Evolutionary conservation across 2,329 filamentous ascomycete genomes (phyloP), one percentile per base, ranked within the genome.

Genomic region (Colletotrichum sp.): DNA sequence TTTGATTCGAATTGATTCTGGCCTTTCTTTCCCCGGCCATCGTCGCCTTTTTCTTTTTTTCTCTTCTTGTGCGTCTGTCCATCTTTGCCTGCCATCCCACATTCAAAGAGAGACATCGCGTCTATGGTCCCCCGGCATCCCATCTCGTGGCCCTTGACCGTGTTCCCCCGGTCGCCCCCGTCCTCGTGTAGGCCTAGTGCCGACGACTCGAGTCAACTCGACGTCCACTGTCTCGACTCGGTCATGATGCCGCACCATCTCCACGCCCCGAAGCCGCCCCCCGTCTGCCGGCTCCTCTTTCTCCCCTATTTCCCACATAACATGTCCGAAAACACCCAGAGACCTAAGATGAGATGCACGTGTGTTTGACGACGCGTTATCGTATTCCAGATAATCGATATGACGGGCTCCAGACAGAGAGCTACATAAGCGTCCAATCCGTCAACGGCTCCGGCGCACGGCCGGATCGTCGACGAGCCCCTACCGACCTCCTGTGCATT

Each of bases 271-370:
- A 59, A 62, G 55, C 55, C 21, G 59, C 16, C 69, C 69, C 73
- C 44, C 62, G 39, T 69, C 59, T 60, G 55, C 26, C 30, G 67
- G 16, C 49, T 44, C 64, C 69, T 68, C 63, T 60, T 34, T 57
- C 52, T 73, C 64, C 57, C 70, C 73, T 69, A 69, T 73, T 69
- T 73, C 44, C 39, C 44, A 69, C 59, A 65, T 73, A 49, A n/a
- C 30, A 28, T 75, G 63, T 55, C 66, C 39, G 63, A 62, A 52
- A 59, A 64, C 55, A 59, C 62, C 60, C 70, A 36, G 60, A 62
- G 21, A 59, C 59, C 34, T 64, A 59, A 73, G 64, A 73, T 73
- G 73, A 73, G 44, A 73, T 76, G 73, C 73, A 76, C 73, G 57
- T 69, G 57, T 65, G 73, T 69, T 21, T 39, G 21, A 18, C 60